These are phyloP conservation scores for Poterioochromonas sp. DNA, from an alignment of 352 stramenopile genomes.

Conservation along the genomic window DNA sequence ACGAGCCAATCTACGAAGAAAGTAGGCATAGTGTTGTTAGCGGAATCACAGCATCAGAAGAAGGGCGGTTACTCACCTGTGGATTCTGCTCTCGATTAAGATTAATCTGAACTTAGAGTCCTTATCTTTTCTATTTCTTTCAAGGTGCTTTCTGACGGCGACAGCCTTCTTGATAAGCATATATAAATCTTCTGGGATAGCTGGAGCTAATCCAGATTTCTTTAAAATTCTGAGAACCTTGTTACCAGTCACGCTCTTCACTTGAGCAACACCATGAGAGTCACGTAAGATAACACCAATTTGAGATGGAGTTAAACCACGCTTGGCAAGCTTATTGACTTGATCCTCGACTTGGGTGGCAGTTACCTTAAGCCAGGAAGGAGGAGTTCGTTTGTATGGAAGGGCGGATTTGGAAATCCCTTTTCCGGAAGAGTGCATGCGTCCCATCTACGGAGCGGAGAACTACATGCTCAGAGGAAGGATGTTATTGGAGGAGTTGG, in stretches of 20 bases:
- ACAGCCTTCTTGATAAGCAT: slow-evolving; percentile 99
- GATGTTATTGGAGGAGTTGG: slow-evolving; percentile 9
- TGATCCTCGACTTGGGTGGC: slow-evolving; percentile 92
- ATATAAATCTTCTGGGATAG: slow-evolving; percentile 99
- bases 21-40: slow-evolving; percentile 22
- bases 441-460: slow-evolving; percentile 90
- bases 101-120: slow-evolving; percentile 99
- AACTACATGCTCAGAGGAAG: slow-evolving; percentile 41
- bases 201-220: slow-evolving; percentile 93
- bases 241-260: slow-evolving; percentile 93
- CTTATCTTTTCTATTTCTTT: slow-evolving; percentile 99
- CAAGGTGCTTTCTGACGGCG: slow-evolving; percentile 97
- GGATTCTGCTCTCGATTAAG: slow-evolving; percentile 98
- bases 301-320: slow-evolving; percentile 88
- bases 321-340: slow-evolving; percentile 99
- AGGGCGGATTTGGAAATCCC: slow-evolving; percentile 97
- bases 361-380: slow-evolving; percentile 95
- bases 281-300: slow-evolving; percentile 99
- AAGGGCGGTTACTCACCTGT: slow-evolving; percentile 59
- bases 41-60: background rate
- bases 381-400: slow-evolving; percentile 97
- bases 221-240: slow-evolving; percentile 99
- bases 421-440: slow-evolving; percentile 97
- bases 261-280: slow-evolving; percentile 95
- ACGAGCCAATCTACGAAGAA: slow-evolving; percentile 62